These are phyloP conservation scores for Acer yangbiense DNA, from an alignment of 345 rosid genomes.

Conservation along the genomic window DNA sequence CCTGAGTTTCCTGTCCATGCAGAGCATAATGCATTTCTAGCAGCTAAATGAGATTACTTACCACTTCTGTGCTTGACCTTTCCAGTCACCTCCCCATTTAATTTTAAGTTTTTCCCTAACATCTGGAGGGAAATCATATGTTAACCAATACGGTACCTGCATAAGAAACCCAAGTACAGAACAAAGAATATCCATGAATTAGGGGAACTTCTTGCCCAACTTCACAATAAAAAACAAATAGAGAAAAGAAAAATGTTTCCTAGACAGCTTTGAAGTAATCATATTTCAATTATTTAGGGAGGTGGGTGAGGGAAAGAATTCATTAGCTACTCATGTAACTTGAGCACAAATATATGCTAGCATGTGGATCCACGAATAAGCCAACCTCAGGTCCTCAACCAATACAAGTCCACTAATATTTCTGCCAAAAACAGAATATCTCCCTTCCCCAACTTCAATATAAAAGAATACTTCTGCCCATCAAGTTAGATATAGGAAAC, in stretches of 20 bases:
- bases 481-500: too few relatives aligned
- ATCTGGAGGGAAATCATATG: conserved; percentile 90
- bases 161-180: not conserved
- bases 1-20: not conserved
- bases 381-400: not conserved
- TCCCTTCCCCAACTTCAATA: too few relatives aligned
- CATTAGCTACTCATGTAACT: too few relatives aligned
- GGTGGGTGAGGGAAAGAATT: too few relatives aligned
- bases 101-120: conserved; percentile 80
- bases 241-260: not conserved
- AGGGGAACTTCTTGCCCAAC: not conserved
- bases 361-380: not conserved
- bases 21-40: not conserved
- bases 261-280: too few relatives aligned
- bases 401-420: not conserved
- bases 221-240: not conserved
- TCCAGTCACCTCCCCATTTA: conserved; percentile 93
- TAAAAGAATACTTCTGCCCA: too few relatives aligned
- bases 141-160: conserved; percentile 83
- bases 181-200: not conserved
- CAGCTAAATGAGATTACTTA: conserved; percentile 30
- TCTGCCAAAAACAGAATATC: too few relatives aligned
- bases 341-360: not conserved
- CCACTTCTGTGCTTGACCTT: conserved; percentile 99
- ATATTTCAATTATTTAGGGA: too few relatives aligned